These are phyloP conservation scores for Chlorella sp. DNA, from an alignment of 139 green algal species.

Conservation along the genomic window DNA sequence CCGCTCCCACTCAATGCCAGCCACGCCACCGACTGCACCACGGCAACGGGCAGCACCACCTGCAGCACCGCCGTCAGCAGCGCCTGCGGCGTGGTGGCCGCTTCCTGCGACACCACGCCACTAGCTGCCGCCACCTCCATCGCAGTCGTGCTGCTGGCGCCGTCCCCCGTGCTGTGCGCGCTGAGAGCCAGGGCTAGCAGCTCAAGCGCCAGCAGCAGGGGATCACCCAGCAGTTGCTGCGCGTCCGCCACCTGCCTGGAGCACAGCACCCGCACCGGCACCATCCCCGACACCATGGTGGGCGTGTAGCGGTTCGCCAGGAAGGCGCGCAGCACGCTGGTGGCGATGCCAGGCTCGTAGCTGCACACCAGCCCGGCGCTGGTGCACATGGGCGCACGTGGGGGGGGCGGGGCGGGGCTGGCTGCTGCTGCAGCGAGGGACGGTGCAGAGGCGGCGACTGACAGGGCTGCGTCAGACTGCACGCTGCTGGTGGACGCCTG, in stretches of 20 bases:
- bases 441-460: neutral
- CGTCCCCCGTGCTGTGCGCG: neutral
- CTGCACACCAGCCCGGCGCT: neutral
- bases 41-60: neutral
- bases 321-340: neutral
- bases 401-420: neutral
- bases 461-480: neutral
- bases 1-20: no score
- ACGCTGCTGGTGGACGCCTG: neutral
- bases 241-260: neutral
- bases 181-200: neutral
- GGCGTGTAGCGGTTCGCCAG: neutral
- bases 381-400: neutral
- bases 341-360: neutral
- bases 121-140: no score
- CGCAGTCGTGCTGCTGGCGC: neutral
- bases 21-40: neutral
- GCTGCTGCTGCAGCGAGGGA: neutral
- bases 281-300: neutral
- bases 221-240: slow-evolving; percentile 15
- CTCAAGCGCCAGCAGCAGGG: slow-evolving; percentile 27
- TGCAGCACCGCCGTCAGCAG: neutral
- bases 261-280: neutral
- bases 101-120: neutral
- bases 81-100: neutral